Evolutionary conservation across 768 basidiomycete genomes (phyloP), one percentile per base, ranked within the genome.

Genomic region (Cantharellus cinnabarinus): DNA sequence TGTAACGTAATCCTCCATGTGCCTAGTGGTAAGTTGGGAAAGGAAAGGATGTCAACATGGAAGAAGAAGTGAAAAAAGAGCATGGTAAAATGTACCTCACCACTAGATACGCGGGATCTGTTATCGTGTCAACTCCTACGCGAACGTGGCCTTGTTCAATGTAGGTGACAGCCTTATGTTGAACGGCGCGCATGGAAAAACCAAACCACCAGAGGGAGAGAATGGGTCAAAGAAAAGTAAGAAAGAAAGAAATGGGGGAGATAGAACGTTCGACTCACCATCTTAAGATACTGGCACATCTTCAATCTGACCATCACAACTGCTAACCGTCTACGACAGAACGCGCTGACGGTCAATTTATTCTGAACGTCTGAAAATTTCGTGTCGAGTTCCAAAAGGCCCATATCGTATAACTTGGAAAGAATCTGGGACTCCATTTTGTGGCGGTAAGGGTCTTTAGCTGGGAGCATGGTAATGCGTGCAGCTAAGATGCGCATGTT

Each of bases 1-100:
- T 41, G 95, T 99, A 51, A 98, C 89, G 71, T 93, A 99, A 76
- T 99, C 95, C 67, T 98, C 91, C 91, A 95, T 93, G 64, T 90
- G 86, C 65, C 94, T 88, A 34, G 61, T 29, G 42, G 35, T 10
- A 14, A 48, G 35, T 52, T n/a, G 53, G 20, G 41, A 44, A 29
- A 34, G 35, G 38, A 37, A 29, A 15, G 38, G 44, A 34, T 41
- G 41, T 42, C n/a, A 4, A 34, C 14, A 2, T 4, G 42, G 54
- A 2, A 3, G 50, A 39, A 41, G 56, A 35, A 56, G 29, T 3
- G 48, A 51, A 59, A 10, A 51, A 10, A 60, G 42, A 64, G 41
- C 48, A 42, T 39, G 50, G 14, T 54, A 35, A 57, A 48, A 60
- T 75, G 39, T 64, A 82, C 87, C 88, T 76, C 44, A 89, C 94